Base-by-base conservation (phyloP, 495 filamentous ascomycete species). In the Penicillium cataractarum region DNA sequence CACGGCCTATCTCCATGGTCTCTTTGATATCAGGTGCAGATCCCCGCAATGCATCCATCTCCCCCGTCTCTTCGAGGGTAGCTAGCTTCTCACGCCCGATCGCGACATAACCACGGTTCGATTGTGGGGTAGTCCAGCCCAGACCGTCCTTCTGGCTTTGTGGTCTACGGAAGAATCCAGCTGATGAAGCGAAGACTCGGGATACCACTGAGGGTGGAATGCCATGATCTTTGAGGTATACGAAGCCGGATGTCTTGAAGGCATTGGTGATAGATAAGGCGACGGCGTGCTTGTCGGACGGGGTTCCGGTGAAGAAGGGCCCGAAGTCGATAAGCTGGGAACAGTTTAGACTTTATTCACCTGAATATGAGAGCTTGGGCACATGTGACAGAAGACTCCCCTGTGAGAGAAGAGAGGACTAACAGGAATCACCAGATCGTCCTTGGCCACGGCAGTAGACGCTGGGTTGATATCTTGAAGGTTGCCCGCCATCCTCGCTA, bases 311-410 rank as follows among this genome's bases (percentile, higher is more conserved):
- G 31, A 91, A 84, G 74, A 96, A 96, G 59, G 83, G 83, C 22
- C 82, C 83, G 72, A 97, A 96, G 78, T 96, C 89, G 63, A 98
- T 92, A 63, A 97, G 84, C 92, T 96, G 73, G 40, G 57, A n/a
- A 22, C 24, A 17, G 10, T 12, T 40, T 0, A 21, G 49, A 49
- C 24, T 10, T 3, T 4, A 46, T 22, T 46, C n/a, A 46, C 42
- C 0, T 9, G 19, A 12, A 42, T 3, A n/a, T 19, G 3, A 13
- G 27, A 31, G 21, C 31, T n/a, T 27, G 17, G 17, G 17, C 26
- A 4, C 19, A 5, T 1, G 0, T 13, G 31, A 55, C 15, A 26
- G 33, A 32, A 4, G 19, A n/a, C n/a, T n/a, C n/a, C n/a, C n/a
- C n/a, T 1, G 17, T n/a, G 5, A 9, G 4, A 26, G 3, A 13